phyloP scores from a whole-genome alignment of 2,329 filamentous ascomycete genomes.

The Xylariaceae sp. region DNA sequence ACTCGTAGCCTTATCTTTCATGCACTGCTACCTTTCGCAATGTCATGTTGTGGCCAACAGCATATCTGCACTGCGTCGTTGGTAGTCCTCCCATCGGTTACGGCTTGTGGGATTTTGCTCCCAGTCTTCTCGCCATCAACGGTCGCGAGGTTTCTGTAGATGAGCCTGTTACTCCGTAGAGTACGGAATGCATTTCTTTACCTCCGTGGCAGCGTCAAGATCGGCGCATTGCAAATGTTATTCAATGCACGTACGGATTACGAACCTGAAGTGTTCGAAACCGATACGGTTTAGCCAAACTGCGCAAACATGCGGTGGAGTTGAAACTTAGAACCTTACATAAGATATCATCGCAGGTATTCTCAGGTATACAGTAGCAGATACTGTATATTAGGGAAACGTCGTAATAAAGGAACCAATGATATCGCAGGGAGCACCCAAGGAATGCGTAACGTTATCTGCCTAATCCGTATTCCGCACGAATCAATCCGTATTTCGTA shows the following conservation, averaged over 20 bases:
- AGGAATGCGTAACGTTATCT: neutral
- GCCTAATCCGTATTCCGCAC: neutral
- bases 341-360: neutral
- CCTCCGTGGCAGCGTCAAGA: too few relatives aligned
- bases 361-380: neutral
- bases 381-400: neutral
- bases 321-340: too few relatives aligned
- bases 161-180: too few relatives aligned
- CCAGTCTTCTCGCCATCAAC: neutral
- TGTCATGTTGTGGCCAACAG: constrained; percentile 9
- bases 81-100: neutral
- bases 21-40: constrained; percentile 9
- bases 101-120: too few relatives aligned
- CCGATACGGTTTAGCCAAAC: constrained; percentile 17
- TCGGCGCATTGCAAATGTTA: too few relatives aligned
- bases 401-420: neutral
- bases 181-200: too few relatives aligned
- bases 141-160: neutral
- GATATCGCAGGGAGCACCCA: neutral
- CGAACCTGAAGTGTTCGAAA: constrained; percentile 1
- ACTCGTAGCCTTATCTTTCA: constrained; percentile 23
- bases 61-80: constrained; percentile 1
- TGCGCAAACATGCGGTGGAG: constrained; percentile 10
- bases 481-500: too few relatives aligned
- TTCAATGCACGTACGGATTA: too few relatives aligned